A percentile compares a stretch with the other conserved stretches of the same genome.
Conservation (phyloP, 768 basidiomycete genomes). For the Leccinum fibrillosum region DNA sequence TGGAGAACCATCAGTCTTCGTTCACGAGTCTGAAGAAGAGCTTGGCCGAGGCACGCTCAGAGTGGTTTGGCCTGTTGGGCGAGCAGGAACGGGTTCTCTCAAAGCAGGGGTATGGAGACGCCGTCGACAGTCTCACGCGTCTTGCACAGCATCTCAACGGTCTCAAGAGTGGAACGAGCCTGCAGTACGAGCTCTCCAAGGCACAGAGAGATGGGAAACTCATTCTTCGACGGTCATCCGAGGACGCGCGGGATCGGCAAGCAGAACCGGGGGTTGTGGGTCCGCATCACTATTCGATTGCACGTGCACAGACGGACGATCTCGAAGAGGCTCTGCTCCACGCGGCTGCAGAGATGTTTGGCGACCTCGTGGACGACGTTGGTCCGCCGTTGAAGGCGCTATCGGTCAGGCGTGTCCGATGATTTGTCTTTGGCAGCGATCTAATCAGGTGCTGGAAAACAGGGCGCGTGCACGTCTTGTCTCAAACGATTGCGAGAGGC, state of each 20-base stretch:
- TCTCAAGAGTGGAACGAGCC: constrained; percentile 73
- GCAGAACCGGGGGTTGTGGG: constrained; percentile 18
- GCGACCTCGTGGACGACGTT: constrained; percentile 74
- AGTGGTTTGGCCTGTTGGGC: constrained; percentile 50
- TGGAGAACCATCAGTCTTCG: constrained; percentile 81
- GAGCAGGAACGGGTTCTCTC: constrained; percentile 27
- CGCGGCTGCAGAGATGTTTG: constrained; percentile 72
- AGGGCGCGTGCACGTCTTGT: constrained; percentile 61
- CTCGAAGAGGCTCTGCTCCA: constrained; percentile 35
- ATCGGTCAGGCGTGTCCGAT: constrained; percentile 46
- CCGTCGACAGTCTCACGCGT: constrained; percentile 80
- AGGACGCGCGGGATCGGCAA: constrained; percentile 14
- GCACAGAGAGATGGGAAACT: constrained; percentile 49
- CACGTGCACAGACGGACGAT: constrained; percentile 39
- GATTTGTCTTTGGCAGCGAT: neutral
- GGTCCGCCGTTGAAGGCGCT: constrained; percentile 74
- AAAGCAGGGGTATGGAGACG: constrained; percentile 75
- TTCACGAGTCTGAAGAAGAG: constrained; percentile 89
- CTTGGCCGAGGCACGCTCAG: constrained; percentile 82
- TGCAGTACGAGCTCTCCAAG: constrained; percentile 80
- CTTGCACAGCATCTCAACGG: constrained; percentile 95
- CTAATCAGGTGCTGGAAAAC: constrained; percentile 2
- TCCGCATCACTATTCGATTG: constrained; percentile 27
- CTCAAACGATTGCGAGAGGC: constrained; percentile 63
- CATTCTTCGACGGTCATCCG: constrained; percentile 25